These are phyloP conservation scores for Trametes elegans DNA, from an alignment of 768 basidiomycete genomes.

Conservation along the genomic window DNA sequence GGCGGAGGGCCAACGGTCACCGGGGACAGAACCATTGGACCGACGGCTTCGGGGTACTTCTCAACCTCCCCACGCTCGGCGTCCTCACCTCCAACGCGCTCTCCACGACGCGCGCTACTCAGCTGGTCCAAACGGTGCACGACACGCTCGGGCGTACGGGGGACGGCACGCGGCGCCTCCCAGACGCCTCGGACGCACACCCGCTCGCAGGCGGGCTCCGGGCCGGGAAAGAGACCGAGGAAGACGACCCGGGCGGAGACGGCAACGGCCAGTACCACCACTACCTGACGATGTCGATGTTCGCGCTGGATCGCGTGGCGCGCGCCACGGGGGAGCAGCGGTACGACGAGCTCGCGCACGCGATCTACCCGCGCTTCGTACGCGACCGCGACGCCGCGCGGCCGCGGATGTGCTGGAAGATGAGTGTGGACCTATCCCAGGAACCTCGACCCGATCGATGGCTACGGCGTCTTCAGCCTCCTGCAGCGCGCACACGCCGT, in stretches of 20 bases:
- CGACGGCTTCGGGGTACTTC: slow-evolving; percentile 32
- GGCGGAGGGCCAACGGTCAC: slow-evolving; percentile 21
- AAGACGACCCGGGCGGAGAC: slow-evolving; percentile 24
- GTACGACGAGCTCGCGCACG: slow-evolving; percentile 30
- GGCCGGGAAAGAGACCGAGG: slow-evolving; percentile 29
- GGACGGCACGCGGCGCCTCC: slow-evolving; percentile 22
- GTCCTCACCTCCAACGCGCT: slow-evolving; percentile 16
- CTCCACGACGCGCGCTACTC: slow-evolving; percentile 19
- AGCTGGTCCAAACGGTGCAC: slow-evolving; percentile 29
- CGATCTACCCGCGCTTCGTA: slow-evolving; percentile 31
- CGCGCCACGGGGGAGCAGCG: slow-evolving; percentile 22
- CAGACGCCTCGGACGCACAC: slow-evolving; percentile 27
- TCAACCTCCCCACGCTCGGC: slow-evolving; percentile 29
- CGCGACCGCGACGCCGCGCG: slow-evolving; percentile 16
- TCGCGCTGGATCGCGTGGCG: slow-evolving; percentile 32
- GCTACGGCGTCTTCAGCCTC: slow-evolving; percentile 28
- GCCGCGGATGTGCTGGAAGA: slow-evolving; percentile 32
- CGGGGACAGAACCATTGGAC: slow-evolving; percentile 34
- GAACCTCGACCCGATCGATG: slow-evolving; percentile 31
- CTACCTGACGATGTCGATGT: slow-evolving; percentile 34
- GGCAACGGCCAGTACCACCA: slow-evolving; percentile 34
- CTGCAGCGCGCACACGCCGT: slow-evolving; percentile 22
- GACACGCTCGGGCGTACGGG: slow-evolving; percentile 27
- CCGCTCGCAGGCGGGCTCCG: slow-evolving; percentile 31
- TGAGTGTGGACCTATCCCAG: slow-evolving; percentile 29